Conservation (phyloP, 768 basidiomycete species). For the Trametes villosa region DNA sequence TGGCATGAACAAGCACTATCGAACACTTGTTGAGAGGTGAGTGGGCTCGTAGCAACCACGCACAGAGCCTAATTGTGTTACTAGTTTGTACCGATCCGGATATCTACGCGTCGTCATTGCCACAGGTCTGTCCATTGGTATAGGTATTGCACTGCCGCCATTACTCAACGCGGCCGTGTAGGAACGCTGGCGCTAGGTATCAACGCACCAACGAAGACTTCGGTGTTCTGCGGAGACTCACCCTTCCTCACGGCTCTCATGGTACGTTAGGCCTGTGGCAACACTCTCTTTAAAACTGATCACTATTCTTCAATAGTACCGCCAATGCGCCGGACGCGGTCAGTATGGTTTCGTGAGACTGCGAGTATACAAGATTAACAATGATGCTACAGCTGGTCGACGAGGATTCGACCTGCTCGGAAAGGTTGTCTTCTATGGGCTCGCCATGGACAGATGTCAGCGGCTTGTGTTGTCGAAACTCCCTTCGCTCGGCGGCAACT, state of each 20-base stretch:
- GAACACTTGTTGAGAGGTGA: slow-evolving; percentile 61
- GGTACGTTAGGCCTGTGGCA: slow-evolving; percentile 36
- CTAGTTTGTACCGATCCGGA: slow-evolving; percentile 63
- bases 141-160: no score
- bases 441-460: slow-evolving; percentile 65
- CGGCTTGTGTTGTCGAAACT: slow-evolving; percentile 65
- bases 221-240: slow-evolving; percentile 67
- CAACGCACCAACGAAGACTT: slow-evolving; percentile 72
- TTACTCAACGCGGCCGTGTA: slow-evolving; percentile 23
- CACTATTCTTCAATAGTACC: slow-evolving; percentile 47
- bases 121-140: slow-evolving; percentile 48
- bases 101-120: slow-evolving; percentile 69
- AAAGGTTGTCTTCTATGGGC: slow-evolving; percentile 73
- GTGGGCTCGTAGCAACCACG: not conserved
- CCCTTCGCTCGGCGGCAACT: slow-evolving; percentile 63
- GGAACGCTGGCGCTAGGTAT: slow-evolving; percentile 76
- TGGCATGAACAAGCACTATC: slow-evolving; percentile 68
- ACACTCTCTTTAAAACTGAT: not conserved
- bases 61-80: not conserved
- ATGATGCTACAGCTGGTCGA: slow-evolving; percentile 53
- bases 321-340: slow-evolving; percentile 70
- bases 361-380: not conserved
- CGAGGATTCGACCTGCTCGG: slow-evolving; percentile 72
- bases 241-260: slow-evolving; percentile 62
- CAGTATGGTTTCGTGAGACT: slow-evolving; percentile 1